Evolutionary conservation across 108 stramenopile species (phyloP).

Genomic region (Fragilariopsis cylindrus): DNA sequence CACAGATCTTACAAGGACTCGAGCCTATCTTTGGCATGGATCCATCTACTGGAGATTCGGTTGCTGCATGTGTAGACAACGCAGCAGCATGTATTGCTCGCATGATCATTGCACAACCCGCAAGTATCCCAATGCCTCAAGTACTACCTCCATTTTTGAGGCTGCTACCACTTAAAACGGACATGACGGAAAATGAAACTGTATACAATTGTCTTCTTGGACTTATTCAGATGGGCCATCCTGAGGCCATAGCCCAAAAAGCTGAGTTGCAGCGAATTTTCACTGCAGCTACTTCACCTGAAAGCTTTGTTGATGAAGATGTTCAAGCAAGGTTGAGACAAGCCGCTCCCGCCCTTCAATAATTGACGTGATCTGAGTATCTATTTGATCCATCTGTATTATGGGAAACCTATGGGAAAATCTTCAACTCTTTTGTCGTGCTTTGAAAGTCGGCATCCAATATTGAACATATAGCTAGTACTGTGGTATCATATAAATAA

Average conservation of each 20-base stretch:
- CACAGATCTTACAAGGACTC: constrained; percentile 75
- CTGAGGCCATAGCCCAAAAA: constrained; percentile 67
- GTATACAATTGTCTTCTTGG: constrained; percentile 92
- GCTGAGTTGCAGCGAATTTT: constrained; percentile 72
- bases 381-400: not conserved
- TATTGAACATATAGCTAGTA: not conserved
- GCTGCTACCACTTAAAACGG: constrained; percentile 87
- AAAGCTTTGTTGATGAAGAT: constrained; percentile 77
- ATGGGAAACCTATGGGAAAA: not conserved
- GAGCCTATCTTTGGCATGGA: constrained; percentile 82
- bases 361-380: not conserved
- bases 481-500: too few species aligned
- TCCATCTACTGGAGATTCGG: constrained; percentile 59
- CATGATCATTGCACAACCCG: constrained; percentile 90
- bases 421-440: constrained; percentile 10
- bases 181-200: constrained; percentile 95
- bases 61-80: constrained; percentile 89
- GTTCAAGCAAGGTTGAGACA: constrained; percentile 73
- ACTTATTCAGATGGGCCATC: constrained; percentile 82
- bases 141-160: constrained; percentile 89
- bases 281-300: constrained; percentile 59
- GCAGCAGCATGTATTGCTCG: constrained; percentile 89
- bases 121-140: constrained; percentile 78
- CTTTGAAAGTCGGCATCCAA: constrained; percentile 14
- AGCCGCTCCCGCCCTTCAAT: constrained; percentile 40